Base-by-base conservation (phyloP, 1,284 basidiomycete genomes). In the Meira nashicola region DNA sequence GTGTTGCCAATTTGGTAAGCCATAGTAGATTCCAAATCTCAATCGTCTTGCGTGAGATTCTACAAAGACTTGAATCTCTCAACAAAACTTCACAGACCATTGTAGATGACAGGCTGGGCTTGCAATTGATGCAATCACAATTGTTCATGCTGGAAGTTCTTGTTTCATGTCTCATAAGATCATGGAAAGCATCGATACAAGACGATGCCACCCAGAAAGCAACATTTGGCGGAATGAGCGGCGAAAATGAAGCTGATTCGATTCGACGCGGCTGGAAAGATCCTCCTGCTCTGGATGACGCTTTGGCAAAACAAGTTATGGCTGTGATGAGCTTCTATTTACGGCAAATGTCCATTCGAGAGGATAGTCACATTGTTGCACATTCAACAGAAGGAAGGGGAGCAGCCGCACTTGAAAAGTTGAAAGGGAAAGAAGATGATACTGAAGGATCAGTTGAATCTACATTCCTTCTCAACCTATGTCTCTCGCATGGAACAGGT, bases 91-190 rank as follows among this genome's bases (percentile, higher is more conserved):
- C 46, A 14, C 46, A 48, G 23, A 23, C 21, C 17, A 15, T 25
- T 5, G 21, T 23, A 17, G 73, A 73, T 40, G 71, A 69, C 3
- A 63, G 70, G 48, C 55, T 66, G 17, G 60, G 59, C 52, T 58
- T 73, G 37, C 66, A 65, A 38, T 84, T 88, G 54, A 83, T 94
- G 8, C 90, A 94, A 73, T 94, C 92, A 0, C 90, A 94, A 77
- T 83, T 95, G 1, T 91, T 91, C 71, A 80, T 95, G 33, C 83
- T 95, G 67, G 91, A 94, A 79, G 86, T 94, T 43, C 80, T 96
- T 17, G 84, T 87, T 9, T 39, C 83, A 84, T 74, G 85, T 84
- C 63, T 95, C 82, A 85, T 89, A 11, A 86, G 88, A 21, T 87
- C 89, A 49, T 92, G 89, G 88, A 68, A 82, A 41, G 63, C 72